These are phyloP conservation scores for Cutaneotrichosporon cutaneum DNA, from an alignment of 1,284 basidiomycete genomes.

Conservation along the genomic window DNA sequence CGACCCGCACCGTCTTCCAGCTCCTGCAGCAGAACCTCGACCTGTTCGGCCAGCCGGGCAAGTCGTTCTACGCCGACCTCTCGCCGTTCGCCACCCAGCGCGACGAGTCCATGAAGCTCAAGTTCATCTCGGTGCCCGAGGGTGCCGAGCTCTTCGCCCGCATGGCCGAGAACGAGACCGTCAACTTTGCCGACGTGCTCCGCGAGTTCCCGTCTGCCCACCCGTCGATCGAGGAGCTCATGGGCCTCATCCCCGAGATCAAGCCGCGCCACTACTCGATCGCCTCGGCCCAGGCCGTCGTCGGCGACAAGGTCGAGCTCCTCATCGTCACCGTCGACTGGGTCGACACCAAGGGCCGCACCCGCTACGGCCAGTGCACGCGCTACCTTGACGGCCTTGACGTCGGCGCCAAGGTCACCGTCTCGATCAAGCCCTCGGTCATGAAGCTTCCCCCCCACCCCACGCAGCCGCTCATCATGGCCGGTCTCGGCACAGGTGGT, in stretches of 20 bases:
- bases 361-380: conserved; percentile 92
- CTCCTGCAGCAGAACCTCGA: conserved; percentile 95
- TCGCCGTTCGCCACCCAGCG: conserved; percentile 70
- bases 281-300: conserved; percentile 88
- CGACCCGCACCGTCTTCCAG: conserved; percentile 91
- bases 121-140: conserved; percentile 92
- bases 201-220: conserved; percentile 75
- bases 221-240: conserved; percentile 77
- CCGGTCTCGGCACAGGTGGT: conserved; percentile 93
- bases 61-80: conserved; percentile 90
- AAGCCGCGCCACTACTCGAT: conserved; percentile 98
- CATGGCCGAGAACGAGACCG: conserved; percentile 88
- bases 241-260: conserved; percentile 85
- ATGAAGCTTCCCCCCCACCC: conserved; percentile 93
- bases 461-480: conserved; percentile 94
- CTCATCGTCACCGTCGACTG: conserved; percentile 96
- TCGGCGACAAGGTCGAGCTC: conserved; percentile 90
- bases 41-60: conserved; percentile 91
- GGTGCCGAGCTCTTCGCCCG: conserved; percentile 92
- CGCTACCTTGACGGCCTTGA: conserved; percentile 83
- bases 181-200: conserved; percentile 88
- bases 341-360: conserved; percentile 73
- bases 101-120: conserved; percentile 76
- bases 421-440: conserved; percentile 96
- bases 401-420: conserved; percentile 89